Percentiles rank a stretch among this genome's conserved stretches.
Conservation (phyloP, 2,329 filamentous ascomycete genomes). For the Dactylella cylindrospora region DNA sequence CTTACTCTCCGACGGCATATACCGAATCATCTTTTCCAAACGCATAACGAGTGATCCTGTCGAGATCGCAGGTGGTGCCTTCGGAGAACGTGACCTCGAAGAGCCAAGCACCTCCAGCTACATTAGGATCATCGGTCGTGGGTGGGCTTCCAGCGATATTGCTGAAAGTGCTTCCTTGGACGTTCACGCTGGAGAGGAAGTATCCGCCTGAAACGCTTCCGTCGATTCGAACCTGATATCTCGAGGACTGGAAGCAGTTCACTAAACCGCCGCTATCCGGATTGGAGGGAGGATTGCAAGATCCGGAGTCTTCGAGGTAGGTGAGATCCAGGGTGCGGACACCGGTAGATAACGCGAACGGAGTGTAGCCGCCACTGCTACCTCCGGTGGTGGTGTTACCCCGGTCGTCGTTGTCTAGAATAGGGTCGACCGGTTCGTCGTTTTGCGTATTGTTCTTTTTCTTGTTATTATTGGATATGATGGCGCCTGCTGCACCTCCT, state of each 20-base stretch:
- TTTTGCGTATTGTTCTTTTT: slow-evolving; percentile 5
- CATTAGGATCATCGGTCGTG: slow-evolving; percentile 10
- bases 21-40: slow-evolving; percentile 13
- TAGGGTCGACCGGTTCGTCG: background rate
- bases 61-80: slow-evolving; percentile 12
- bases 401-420: background rate
- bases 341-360: slow-evolving; percentile 27
- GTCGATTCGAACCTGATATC: slow-evolving; percentile 15
- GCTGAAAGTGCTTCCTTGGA: slow-evolving; percentile 21
- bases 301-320: slow-evolving; percentile 18
- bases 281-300: slow-evolving; percentile 25
- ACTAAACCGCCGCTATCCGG: slow-evolving; percentile 7
- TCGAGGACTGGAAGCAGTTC: slow-evolving; percentile 15
- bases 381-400: slow-evolving; percentile 1
- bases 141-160: slow-evolving; percentile 29
- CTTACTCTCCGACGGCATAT: slow-evolving; percentile 40
- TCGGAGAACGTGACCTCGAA: slow-evolving; percentile 20
- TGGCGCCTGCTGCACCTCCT: slow-evolving; percentile 25
- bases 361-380: slow-evolving; percentile 5
- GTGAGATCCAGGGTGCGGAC: slow-evolving; percentile 15
- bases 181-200: slow-evolving; percentile 29
- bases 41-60: slow-evolving; percentile 29
- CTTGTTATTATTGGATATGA: slow-evolving; percentile 26
- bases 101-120: slow-evolving; percentile 13
- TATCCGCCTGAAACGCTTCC: slow-evolving; percentile 20